Base-by-base conservation (phyloP, 768 basidiomycete genomes). In the Hortiboletus campestris region DNA sequence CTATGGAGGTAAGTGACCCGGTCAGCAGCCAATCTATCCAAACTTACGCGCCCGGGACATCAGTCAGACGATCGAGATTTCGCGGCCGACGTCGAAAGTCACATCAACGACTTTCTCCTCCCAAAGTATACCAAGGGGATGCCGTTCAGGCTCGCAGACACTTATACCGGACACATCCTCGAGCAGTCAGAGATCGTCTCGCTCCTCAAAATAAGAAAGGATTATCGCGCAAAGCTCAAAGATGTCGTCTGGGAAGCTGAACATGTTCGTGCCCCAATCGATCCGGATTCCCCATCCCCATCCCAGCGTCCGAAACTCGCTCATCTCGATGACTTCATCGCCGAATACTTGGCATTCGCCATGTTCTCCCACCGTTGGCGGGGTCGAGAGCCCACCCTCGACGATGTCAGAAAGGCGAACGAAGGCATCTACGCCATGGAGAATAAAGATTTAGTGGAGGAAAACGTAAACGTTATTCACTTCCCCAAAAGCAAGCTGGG, bases 361-460 rank as follows among this genome's bases (percentile, higher is more conserved):
- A 68, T 68, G 67, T 63, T 68, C 28, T 68, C 68, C 2, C 67
- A 68, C 31, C 60, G 66, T 8, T 68, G 68, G 68, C 46, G 59
- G 16, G 56, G 34, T 4, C 51, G 46, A 19, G 68, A 68, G 22
- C 54, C 56, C 13, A 40, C 51, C 13, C 50, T 68, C 13, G 36
- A 52, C 17, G 63, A 68, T 7, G 56, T 70, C 44, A 50, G 46
- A 40, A 38, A 53, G 22, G 51, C 55, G n/a, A 5, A 20, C 3
- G 17, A 12, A 2, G 61, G 66, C 28, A 51, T 70, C 43, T 68
- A 68, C 28, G 56, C 59, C 28, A 58, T 67, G 53, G 28, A 41
- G 2, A 4, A 38, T 12, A 4, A 32, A 12, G 49, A 49, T 40
- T 3, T 52, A 20, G 36, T 6, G 4, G 49, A 48, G 8, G 31